phyloP scores from a whole-genome alignment of 352 stramenopile genomes.

The Phytophthora capsici region DNA sequence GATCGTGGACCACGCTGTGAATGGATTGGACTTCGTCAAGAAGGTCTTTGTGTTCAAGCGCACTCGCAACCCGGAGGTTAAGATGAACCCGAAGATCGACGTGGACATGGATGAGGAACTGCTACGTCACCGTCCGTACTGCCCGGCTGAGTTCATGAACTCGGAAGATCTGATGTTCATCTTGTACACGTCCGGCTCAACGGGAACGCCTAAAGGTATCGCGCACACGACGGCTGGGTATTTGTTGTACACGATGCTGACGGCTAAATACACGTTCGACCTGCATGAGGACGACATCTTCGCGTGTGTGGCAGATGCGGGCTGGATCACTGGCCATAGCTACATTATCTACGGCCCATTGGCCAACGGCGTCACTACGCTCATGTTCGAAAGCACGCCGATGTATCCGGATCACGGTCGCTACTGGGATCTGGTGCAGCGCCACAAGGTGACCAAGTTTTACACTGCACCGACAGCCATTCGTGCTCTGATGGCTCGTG shows the following conservation, averaged over 20 bases:
- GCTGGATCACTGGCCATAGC: constrained; percentile 98
- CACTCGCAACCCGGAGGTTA: constrained; percentile 73
- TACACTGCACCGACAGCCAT: constrained; percentile 96
- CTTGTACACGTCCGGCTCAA: constrained; percentile 98
- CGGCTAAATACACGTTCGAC: constrained; percentile 94
- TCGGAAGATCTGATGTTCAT: constrained; percentile 97
- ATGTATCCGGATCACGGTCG: constrained; percentile 95
- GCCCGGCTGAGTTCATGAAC: constrained; percentile 95
- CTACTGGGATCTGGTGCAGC: constrained; percentile 97
- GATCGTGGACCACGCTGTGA: constrained; percentile 94
- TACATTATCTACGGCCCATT: constrained; percentile 98
- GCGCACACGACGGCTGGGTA: constrained; percentile 96
- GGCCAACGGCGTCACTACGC: constrained; percentile 94
- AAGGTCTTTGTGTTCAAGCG: constrained; percentile 96
- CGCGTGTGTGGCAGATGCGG: constrained; percentile 94
- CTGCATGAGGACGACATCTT: constrained; percentile 93
- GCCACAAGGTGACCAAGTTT: constrained; percentile 97
- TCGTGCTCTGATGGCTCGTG: constrained; percentile 96
- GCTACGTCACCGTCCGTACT: constrained; percentile 92
- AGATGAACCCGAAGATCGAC: constrained; percentile 84
- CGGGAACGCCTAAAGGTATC: constrained; percentile 95
- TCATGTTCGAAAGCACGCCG: constrained; percentile 98
- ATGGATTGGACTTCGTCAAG: constrained; percentile 87
- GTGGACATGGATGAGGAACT: constrained; percentile 94
- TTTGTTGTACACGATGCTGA: constrained; percentile 93